A percentile compares a stretch with the other conserved stretches of the same genome.
phyloP scores from a whole-genome alignment of 192 early-diverging fungal genomes.

The Haplosporangium gracile region DNA sequence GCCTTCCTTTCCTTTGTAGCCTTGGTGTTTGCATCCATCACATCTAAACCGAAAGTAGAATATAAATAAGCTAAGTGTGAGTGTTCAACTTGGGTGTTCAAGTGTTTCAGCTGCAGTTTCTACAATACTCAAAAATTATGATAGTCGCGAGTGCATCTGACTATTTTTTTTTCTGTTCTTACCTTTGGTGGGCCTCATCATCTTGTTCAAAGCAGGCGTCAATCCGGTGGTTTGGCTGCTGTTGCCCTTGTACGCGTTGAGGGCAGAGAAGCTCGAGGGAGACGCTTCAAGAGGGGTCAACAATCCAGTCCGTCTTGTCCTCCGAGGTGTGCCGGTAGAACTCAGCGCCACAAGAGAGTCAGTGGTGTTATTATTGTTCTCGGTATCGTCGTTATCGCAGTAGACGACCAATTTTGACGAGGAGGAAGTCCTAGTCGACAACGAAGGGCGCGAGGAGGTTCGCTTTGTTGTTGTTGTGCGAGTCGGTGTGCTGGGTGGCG shows the following conservation, averaged over 20 bases:
- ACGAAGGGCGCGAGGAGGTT: background rate
- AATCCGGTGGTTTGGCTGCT: constrained; percentile 27
- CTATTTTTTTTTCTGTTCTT: background rate
- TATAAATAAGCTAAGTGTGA: background rate
- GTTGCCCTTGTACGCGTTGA: background rate
- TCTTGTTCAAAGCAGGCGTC: constrained; percentile 39
- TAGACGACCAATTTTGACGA: background rate
- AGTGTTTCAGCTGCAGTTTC: background rate
- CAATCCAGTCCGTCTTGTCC: constrained; percentile 13
- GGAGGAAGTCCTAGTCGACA: background rate
- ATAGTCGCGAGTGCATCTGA: background rate
- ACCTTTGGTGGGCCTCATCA: constrained; percentile 28
- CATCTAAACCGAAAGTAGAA: background rate
- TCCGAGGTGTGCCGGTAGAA: background rate
- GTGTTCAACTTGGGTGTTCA: background rate
- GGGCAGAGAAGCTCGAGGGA: background rate
- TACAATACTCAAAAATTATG: background rate
- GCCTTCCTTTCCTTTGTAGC: constrained; percentile 5
- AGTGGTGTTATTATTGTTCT: background rate
- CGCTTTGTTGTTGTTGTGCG: constrained; percentile 11
- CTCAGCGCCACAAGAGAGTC: background rate
- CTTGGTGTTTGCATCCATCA: background rate
- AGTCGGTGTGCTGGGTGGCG: constrained; percentile 33
- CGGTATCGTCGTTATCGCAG: background rate
- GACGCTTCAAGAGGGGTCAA: background rate